A percentile compares a stretch with the other conserved stretches of the same genome.
Conservation (phyloP, 2,329 filamentous ascomycete genomes). For the Onygenales sp. region DNA sequence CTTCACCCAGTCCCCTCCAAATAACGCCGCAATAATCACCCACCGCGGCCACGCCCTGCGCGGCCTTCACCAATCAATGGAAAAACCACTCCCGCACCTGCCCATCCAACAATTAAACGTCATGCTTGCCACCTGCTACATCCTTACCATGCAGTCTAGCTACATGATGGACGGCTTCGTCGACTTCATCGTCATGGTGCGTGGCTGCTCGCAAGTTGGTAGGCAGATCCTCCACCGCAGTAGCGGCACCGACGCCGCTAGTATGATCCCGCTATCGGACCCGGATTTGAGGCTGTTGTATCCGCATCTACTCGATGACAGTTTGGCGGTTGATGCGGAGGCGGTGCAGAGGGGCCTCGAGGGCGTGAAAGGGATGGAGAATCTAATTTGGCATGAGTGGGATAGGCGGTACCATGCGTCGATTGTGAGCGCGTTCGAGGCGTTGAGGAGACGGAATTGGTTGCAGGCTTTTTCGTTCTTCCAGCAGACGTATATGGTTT, state of each 20-base stretch:
- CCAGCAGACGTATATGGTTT: not conserved
- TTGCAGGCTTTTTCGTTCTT: not conserved
- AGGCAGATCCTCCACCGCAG: not conserved
- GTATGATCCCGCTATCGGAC: not conserved
- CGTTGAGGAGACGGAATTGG: not conserved
- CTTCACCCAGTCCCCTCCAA: not conserved
- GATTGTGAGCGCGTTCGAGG: not conserved
- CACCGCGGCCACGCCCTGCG: not conserved
- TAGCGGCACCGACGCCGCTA: no score
- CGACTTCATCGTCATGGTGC: slow-evolving; percentile 20
- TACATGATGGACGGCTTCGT: slow-evolving; percentile 19
- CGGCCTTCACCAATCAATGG: not conserved
- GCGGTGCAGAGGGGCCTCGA: no score
- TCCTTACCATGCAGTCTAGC: slow-evolving; percentile 18
- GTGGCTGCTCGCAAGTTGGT: slow-evolving; percentile 8
- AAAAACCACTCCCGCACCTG: not conserved
- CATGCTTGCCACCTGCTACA: slow-evolving; percentile 21
- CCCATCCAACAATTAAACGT: slow-evolving; percentile 1
- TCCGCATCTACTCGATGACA: not conserved
- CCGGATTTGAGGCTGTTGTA: not conserved
- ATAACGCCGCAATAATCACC: not conserved
- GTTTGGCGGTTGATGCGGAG: no score
- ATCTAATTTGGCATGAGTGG: not conserved
- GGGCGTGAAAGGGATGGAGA: not conserved
- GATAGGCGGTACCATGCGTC: not conserved